A percentile compares a stretch with the other conserved stretches of the same genome.
phyloP scores from a whole-genome alignment of 2,329 filamentous ascomycete species.

The Diplodia corticola region DNA sequence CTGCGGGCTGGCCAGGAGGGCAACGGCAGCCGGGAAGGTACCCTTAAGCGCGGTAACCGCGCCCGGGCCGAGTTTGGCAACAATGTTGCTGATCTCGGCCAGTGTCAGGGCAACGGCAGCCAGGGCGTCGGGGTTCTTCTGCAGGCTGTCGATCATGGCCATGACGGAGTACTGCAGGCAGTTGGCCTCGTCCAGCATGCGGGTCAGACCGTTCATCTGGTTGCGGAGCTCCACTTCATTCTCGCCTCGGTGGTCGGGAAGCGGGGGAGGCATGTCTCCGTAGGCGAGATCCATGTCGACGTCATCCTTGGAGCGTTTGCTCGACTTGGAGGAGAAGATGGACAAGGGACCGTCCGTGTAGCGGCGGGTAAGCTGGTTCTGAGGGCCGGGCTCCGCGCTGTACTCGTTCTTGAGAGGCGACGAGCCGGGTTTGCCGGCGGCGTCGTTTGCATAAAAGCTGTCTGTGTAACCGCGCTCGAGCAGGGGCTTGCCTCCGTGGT shows the following conservation, averaged over 20 bases:
- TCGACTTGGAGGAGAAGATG: slow-evolving; percentile 6
- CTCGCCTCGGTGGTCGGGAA: slow-evolving; percentile 43
- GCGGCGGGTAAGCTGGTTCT: slow-evolving; percentile 44
- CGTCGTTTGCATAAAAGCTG: slow-evolving; percentile 48
- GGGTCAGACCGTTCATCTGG: slow-evolving; percentile 74
- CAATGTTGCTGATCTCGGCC: slow-evolving; percentile 82
- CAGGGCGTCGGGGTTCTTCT: slow-evolving; percentile 84
- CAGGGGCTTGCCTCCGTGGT: slow-evolving; percentile 34
- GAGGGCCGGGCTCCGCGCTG: slow-evolving; percentile 27
- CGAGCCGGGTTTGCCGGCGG: slow-evolving; percentile 9
- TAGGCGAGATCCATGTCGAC: slow-evolving; percentile 94
- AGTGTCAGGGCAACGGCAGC: slow-evolving; percentile 91
- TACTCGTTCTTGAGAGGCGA: slow-evolving; percentile 31
- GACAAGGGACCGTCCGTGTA: slow-evolving; percentile 41
- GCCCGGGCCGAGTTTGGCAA: slow-evolving; percentile 80
- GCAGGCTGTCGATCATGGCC: slow-evolving; percentile 76
- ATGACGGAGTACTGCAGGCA: slow-evolving; percentile 84
- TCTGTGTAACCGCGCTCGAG: slow-evolving; percentile 49
- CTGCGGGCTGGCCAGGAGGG: slow-evolving; percentile 82
- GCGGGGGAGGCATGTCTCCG: slow-evolving; percentile 73
- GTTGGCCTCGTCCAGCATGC: slow-evolving; percentile 79
- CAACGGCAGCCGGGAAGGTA: slow-evolving; percentile 81
- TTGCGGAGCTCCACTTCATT: slow-evolving; percentile 62
- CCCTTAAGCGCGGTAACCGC: slow-evolving; percentile 75
- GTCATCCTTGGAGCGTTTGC: slow-evolving; percentile 44